Conservation (phyloP, 352 stramenopile genomes). For the Phytophthora sojae region DNA sequence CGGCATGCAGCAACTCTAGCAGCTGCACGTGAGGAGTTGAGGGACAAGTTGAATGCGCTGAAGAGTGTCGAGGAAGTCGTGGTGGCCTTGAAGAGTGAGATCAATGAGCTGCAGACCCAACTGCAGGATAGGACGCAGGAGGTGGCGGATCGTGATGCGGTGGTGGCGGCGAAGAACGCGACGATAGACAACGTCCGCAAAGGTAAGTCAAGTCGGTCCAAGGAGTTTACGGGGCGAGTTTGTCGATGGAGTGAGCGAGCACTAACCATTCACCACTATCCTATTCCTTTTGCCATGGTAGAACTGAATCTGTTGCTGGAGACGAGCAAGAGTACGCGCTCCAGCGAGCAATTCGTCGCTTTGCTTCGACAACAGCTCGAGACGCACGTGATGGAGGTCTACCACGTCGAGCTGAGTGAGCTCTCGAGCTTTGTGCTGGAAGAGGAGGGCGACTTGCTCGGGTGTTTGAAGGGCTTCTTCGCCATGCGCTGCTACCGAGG, state of each 20-base stretch:
- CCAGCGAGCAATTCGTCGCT: conserved; percentile 42
- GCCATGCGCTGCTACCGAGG: conserved; percentile 40
- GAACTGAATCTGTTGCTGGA: conserved; percentile 45
- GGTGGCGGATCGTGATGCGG: conserved; percentile 38
- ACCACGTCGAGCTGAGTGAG: conserved; percentile 39
- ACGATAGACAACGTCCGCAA: conserved; percentile 69
- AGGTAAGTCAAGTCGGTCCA: conserved; percentile 25
- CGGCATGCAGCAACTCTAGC: conserved; percentile 13
- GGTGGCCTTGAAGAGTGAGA: conserved; percentile 11
- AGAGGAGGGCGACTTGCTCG: conserved; percentile 46
- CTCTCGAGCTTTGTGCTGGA: conserved; percentile 34
- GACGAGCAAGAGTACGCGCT: conserved; percentile 24
- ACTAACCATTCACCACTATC: not conserved
- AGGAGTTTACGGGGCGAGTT: not conserved
- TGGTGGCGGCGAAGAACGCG: conserved; percentile 43
- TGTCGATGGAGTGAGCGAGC: no score
- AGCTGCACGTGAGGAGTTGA: conserved; percentile 16
- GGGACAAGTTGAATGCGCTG: conserved; percentile 9
- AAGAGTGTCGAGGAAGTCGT: conserved; percentile 5
- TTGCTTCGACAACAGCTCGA: conserved; percentile 60
- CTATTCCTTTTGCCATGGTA: conserved; percentile 11
- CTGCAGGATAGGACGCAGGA: conserved; percentile 21
- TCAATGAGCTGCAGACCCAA: conserved; percentile 21
- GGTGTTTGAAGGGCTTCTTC: conserved; percentile 45
- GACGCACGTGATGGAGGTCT: conserved; percentile 53